Evolutionary conservation across 495 filamentous ascomycete genomes (phyloP), one percentile per base, ranked within the genome.

Genomic region (Annulohypoxylon stygium): DNA sequence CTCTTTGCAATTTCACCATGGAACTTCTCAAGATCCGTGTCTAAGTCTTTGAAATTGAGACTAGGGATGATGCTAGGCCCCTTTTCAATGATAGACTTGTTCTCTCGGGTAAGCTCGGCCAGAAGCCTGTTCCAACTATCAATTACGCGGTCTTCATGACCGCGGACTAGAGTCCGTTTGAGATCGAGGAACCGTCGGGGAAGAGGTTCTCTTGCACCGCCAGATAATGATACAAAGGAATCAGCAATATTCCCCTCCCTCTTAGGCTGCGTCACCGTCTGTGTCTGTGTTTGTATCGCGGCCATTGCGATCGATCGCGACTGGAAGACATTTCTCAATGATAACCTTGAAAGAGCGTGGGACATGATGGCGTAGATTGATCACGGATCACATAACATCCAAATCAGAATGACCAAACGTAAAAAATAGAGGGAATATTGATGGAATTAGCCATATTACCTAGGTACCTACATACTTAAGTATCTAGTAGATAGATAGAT

Each of bases 221-320:
- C 92, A 0, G 92, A 93, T 30, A 97, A 84, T 16, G 92, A 94
- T 2, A 91, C 91, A 65, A 97, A 97, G 5, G 93, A 88, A 66
- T 92, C 92, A 0, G 92, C 93, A 58, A 97, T 97, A 77, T 96
- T 91, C 4, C 94, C 94, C 62, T 84, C 82, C 8, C 81, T 77
- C 71, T 85, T 86, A 9, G 33, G 39, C 30, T 70, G 69, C 2
- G 50, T 53, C 26, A 67, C 65, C 2, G 53, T 51, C 6, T 67
- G 65, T 26, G 65, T 55, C 39, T 69, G 67, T 4, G 48, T 51
- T 4, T 65, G 65, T 36, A 62, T 55, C 0, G 68, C 63, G 10
- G 72, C 37, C 58, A 61, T 75, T 61, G 67, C 63, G 8, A 73
- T 37, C 14, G 66, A 65, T 33, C 45, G 51, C 37, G 66, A 7